Evolutionary conservation across 805 yeast species (phyloP), one percentile per base, ranked within the genome.

Genomic region (Metschnikowia continentalis): DNA sequence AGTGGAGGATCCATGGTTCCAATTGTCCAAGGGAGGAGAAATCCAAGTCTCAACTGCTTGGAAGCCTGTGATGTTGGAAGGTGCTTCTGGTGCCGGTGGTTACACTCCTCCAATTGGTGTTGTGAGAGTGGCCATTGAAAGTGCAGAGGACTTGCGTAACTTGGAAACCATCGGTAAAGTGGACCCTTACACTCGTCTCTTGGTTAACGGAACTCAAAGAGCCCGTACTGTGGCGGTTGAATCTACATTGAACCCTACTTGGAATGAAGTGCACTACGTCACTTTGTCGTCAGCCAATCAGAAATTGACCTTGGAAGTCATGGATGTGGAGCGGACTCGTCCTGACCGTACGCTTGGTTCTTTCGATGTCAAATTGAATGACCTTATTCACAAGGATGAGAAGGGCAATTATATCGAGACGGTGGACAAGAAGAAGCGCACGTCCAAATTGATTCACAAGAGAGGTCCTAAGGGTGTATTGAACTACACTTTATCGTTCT

Each of bases 71-170:
- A 82, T 78, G 30, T 70, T 92, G 61, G 68, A 76, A 20, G 81
- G 83, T 47, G 86, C 86, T 15, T 69, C 82, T 37, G 88, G 90
- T 54, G 70, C 88, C 20, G 82, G 84, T 58, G 94, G 92, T 47
- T 92, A 90, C 71, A 82, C 90, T n/a, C 90, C 90, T 51, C 99
- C 99, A 46, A 85, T 92, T 64, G 99, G 99, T 65, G 92, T 87
- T 33, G 78, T 91, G 5, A 83, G 97, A 63, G 75, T 94, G 30
- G 75, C 79, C 52, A 68, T 94, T 53, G 80, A 79, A 57, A 79
- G 78, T 54, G 97, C 95, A 40, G 80, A 77, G 50, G 86, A 82
- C 54, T 78, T 94, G 62, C 80, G 86, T 53, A 92, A 94, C 68
- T 77, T 91, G 69, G 97, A 92, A 67, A 86, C 81, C 49, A 77